Base-by-base conservation (phyloP, 2,329 filamentous ascomycete species). In the Ceratocystis destructans region DNA sequence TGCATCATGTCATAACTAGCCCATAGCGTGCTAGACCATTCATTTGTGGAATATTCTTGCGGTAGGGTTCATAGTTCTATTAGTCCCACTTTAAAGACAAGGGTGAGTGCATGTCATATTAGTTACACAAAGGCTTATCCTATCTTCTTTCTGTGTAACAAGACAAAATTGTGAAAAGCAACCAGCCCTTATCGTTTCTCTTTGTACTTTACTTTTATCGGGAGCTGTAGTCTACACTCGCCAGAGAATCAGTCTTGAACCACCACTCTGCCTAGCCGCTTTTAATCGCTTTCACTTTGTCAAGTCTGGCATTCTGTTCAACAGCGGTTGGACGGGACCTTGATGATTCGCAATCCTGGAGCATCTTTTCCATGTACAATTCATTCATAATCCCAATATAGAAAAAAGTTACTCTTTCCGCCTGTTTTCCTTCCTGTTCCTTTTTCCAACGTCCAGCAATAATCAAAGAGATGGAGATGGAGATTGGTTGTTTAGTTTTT, bases 401-500 rank as follows among this genome's bases (percentile, higher is more conserved):
- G 59, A 66, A 64, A 33, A 33, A 59, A 59, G 62, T 22, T 61
- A 41, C 31, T 7, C 55, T 61, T 62, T 53, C 66, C 8, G 48
- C 22, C 48, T 28, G 3, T 53, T 53, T 65, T 65, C 15, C 59
- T 37, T 33, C 22, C 8, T 1, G n/a, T 62, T 63, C 48, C 37
- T 31, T 61, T 33, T 46, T 5, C 55, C n/a, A 41, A 61, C 12
- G 15, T 48, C 41, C 17, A 5, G 22, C 41, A 33, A 20, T 48
- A 33, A n/a, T 20, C 41, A 31, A 50, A 5, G 20, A 53, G 22
- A 28, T 53, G 7, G 20, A 41, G 37, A 53, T 45, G n/a, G 28
- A 63, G 46, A 63, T 31, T 65, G 37, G 64, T 68, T 68, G 64
- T 63, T 68, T 59, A 68, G 61, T 65, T 68, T 67, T 65, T 68